phyloP scores from a whole-genome alignment of 2,329 filamentous ascomycete genomes.

The Penicillium sp. region DNA sequence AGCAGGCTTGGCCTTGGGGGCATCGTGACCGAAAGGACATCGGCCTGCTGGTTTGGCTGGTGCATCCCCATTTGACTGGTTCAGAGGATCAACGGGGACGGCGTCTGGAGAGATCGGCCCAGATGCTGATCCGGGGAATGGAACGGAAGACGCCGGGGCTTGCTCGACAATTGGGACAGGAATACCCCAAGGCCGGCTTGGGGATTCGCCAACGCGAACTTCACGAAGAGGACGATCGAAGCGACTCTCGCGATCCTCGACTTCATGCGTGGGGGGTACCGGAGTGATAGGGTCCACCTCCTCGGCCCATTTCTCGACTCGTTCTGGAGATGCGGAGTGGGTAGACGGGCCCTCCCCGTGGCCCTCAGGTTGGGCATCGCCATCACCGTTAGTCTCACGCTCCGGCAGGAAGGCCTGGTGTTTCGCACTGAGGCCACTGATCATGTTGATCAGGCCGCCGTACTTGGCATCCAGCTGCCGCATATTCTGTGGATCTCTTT shows the following conservation, averaged over 20 bases:
- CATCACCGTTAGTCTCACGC: slow-evolving; percentile 33
- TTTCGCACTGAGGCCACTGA: slow-evolving; percentile 82
- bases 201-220: slow-evolving; percentile 89
- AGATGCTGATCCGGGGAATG: slow-evolving; percentile 30
- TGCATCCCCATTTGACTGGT: slow-evolving; percentile 19
- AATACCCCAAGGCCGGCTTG: slow-evolving; percentile 91
- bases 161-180: slow-evolving; percentile 66
- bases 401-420: slow-evolving; percentile 84
- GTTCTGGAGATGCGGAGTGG: slow-evolving; percentile 61
- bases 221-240: slow-evolving; percentile 88
- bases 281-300: slow-evolving; percentile 63
- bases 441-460: slow-evolving; percentile 90
- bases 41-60: slow-evolving; percentile 32
- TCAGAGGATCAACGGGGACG: slow-evolving; percentile 18
- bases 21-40: slow-evolving; percentile 43
- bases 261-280: slow-evolving; percentile 43
- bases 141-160: slow-evolving; percentile 33
- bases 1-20: slow-evolving; percentile 19
- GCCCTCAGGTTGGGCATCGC: slow-evolving; percentile 30
- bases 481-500: slow-evolving; percentile 82
- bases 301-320: slow-evolving; percentile 85
- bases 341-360: slow-evolving; percentile 25
- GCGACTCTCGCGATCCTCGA: slow-evolving; percentile 68
- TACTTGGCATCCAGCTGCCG: slow-evolving; percentile 92
- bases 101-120: slow-evolving; percentile 24